Base-by-base conservation (phyloP, 805 yeast species). In the Candida ovalis region DNA sequence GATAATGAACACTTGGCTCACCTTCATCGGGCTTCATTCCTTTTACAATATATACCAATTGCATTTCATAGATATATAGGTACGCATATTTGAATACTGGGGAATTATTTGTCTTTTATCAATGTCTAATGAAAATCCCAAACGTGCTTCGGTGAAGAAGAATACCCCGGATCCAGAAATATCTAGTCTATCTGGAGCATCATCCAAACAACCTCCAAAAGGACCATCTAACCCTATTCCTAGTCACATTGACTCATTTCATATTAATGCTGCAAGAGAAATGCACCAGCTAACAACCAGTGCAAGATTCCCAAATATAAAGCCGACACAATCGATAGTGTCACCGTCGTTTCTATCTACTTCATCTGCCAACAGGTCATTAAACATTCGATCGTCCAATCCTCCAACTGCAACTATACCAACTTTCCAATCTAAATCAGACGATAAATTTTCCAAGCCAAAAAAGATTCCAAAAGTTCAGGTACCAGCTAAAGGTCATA, bases 241-340 rank as follows among this genome's bases (percentile, higher is more conserved):
- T 23, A 58, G 40, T 36, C 80, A 84, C 3, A 78, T 84, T 28
- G 70, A 73, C 33, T 79, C 84, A 0, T 69, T 80, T 3, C 82
- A 82, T 51, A 71, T 84, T 4, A 73, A 73, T 51, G 64, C 77
- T 24, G 92, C 92, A 2, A 70, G 90, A 47, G 82, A 83, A 55
- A 75, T 85, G 82, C 81, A 76, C 41, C 58, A 59, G 30, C 46
- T 75, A 41, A 80, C 80, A 35, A 73, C 81, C 0, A 68, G 73
- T 45, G 74, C 75, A 9, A 61, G 84, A 41, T 28, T 52, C 13
- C 68, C 67, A 6, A 46, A 36, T 17, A 37, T 46, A 19, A 47
- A 23, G 21, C 47, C 35, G 17, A 18, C 40, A 17, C 45, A 38
- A 23, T 23, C 42, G 3, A 30, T 38, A 25, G 17, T 17, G 12